Conservation (phyloP, 306 rosid genomes). For the Prunus padus region DNA sequence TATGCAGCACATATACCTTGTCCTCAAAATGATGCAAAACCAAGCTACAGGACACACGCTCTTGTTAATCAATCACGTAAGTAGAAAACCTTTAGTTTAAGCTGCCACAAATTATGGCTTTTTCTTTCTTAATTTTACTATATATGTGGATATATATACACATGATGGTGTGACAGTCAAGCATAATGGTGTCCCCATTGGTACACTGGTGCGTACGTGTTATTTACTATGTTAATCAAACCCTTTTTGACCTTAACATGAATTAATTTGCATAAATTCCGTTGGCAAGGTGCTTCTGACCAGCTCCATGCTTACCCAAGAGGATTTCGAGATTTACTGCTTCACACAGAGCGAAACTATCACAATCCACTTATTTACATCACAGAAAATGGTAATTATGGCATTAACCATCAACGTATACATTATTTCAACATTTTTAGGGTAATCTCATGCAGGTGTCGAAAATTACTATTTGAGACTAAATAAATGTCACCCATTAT, state of each 20-base stretch:
- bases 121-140: not conserved
- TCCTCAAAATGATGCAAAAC: not conserved
- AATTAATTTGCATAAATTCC: not conserved
- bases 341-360: not conserved
- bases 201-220: not conserved
- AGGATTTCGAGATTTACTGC: not conserved
- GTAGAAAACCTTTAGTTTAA: not conserved
- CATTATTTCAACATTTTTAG: not conserved
- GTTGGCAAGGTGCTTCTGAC: not conserved
- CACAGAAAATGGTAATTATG: not conserved
- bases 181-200: not conserved
- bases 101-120: not conserved
- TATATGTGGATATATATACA: not conserved
- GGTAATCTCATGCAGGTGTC: not conserved
- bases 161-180: slow-evolving; percentile 1
- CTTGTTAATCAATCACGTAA: not conserved
- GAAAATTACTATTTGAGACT: too few species aligned
- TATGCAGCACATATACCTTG: not conserved
- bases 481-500: not conserved
- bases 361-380: not conserved
- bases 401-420: not conserved
- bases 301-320: not conserved
- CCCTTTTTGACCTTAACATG: too few species aligned
- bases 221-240: not conserved
- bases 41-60: not conserved